Evolutionary conservation across 257 asterid genomes (phyloP), one percentile per base, ranked within the genome.

Genomic region (Solanum stenotomum): DNA sequence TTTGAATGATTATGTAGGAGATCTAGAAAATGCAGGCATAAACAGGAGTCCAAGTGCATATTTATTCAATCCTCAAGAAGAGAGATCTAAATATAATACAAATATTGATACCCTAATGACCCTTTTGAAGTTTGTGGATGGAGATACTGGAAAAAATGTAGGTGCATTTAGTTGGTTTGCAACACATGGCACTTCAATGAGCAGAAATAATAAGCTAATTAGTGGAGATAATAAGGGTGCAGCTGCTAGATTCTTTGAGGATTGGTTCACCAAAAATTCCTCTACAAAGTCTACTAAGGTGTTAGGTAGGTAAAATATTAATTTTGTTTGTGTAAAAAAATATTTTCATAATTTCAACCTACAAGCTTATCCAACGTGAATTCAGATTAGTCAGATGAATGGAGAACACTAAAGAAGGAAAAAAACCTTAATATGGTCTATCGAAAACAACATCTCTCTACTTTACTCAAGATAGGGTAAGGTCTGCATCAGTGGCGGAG

Each of bases 181-280:
- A 10, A 93, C 95, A 8, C 97, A 94, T 83, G 95, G 97, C 10
- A 94, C 97, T 33, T 94, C 97, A 31, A 94, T 92, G 97, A 93
- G 94, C 88, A 85, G 92, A 85, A 91, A 90, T 49, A 94, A 94
- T 77, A 88, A 90, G 86, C 91, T 94, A 35, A 93, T 94, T 9
- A 94, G 95, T 37, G 95, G 95, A 16, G 97, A 94, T 90, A 94
- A 94, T 89, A 94, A 94, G 87, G 97, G 97, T 5, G 93, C 95
- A 20, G 95, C 95, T 23, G 97, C 97, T 8, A 88, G 97, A 46
- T 94, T 94, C 88, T 91, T 94, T 46, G 95, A 94, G 52, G 97
- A 93, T 63, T 93, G 95, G 95, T 92, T 94, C 86, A 25, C 82
- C 31, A 65, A 81, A 84, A 92, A 85, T 59, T 12, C 85, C 1